These are phyloP conservation scores for Lachancea dasiensis DNA, from an alignment of 805 yeast species.

Conservation along the genomic window DNA sequence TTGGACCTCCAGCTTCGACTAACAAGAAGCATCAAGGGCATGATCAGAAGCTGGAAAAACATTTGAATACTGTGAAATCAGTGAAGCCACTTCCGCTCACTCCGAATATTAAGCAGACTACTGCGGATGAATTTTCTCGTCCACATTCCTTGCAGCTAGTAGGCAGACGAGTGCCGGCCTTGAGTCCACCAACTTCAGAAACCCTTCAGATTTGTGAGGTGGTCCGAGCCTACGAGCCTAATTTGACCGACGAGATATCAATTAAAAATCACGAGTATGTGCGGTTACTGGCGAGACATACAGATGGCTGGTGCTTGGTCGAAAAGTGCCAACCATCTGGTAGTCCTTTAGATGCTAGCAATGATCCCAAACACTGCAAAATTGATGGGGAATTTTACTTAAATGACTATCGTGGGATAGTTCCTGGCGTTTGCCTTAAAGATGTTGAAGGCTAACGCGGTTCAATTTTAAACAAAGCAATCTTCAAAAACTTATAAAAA, in stretches of 20 bases:
- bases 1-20: not conserved
- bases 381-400: constrained; percentile 24
- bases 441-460: too few relatives aligned
- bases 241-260: constrained; percentile 35
- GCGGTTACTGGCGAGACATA: constrained; percentile 35
- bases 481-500: not conserved
- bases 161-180: not conserved
- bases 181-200: constrained; percentile 2
- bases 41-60: constrained; percentile 9
- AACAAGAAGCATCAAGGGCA: not conserved
- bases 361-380: constrained; percentile 1
- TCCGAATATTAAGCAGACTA: constrained; percentile 12
- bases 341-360: constrained; percentile 6
- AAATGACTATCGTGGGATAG: constrained; percentile 37
- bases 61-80: constrained; percentile 14
- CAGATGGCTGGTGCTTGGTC: constrained; percentile 42
- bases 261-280: constrained; percentile 31
- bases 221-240: constrained; percentile 24
- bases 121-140: not conserved
- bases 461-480: too few relatives aligned
- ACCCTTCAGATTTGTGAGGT: constrained; percentile 11
- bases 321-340: constrained; percentile 33
- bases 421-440: constrained; percentile 35
- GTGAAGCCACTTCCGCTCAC: constrained; percentile 22
- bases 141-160: not conserved